Conservation (phyloP, 2,329 filamentous ascomycete genomes). For the Catunica adiposa region DNA sequence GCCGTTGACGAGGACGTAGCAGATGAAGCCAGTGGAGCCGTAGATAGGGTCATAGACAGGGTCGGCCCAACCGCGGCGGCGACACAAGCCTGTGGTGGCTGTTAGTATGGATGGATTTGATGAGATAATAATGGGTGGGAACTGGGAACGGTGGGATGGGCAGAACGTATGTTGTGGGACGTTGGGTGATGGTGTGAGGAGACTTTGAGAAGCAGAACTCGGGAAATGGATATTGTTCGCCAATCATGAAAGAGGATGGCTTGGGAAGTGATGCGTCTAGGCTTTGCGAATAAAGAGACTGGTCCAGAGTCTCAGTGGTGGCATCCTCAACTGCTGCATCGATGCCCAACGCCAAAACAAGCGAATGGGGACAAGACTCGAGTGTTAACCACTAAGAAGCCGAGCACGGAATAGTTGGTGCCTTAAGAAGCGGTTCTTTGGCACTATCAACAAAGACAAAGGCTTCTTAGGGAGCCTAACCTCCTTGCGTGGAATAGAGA, state of each 20-base stretch:
- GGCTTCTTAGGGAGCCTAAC: neutral
- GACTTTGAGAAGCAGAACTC: too few species aligned
- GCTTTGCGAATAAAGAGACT: too few species aligned
- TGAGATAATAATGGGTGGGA: neutral
- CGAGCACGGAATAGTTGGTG: too few species aligned
- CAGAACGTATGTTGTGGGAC: neutral
- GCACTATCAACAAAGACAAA: too few species aligned
- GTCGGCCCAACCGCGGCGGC: conserved; percentile 83
- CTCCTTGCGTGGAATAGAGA: neutral
- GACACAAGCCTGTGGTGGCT: conserved; percentile 58
- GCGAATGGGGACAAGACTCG: neutral
- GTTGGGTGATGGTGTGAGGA: neutral
- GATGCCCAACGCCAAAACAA: neutral
- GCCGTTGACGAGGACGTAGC: conserved; percentile 87
- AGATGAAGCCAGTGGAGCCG: conserved; percentile 61
- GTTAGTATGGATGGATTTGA: neutral
- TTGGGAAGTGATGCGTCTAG: neutral
- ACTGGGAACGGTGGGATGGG: neutral
- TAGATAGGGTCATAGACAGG: conserved; percentile 74
- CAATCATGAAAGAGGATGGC: too few species aligned
- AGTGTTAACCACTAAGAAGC: too few species aligned
- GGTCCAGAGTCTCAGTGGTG: neutral
- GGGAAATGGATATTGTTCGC: too few species aligned
- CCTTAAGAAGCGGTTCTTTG: too few species aligned
- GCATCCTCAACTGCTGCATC: neutral